Percentiles rank a stretch among this genome's conserved stretches.
phyloP scores from a whole-genome alignment of 2,329 filamentous ascomycete species.

The Gaeumannomyces tritici region DNA sequence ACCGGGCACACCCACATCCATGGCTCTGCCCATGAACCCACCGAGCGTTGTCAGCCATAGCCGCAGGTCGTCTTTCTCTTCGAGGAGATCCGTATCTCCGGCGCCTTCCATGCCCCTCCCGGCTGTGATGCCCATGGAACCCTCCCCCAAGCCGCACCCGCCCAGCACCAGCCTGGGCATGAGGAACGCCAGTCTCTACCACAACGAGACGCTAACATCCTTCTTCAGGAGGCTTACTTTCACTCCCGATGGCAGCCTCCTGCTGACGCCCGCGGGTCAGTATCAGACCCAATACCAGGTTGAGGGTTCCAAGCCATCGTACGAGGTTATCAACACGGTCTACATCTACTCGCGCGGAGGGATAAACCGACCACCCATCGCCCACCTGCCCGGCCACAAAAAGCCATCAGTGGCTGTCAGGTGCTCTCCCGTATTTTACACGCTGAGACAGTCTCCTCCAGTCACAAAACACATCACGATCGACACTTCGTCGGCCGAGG shows the following conservation, averaged over 20 bases:
- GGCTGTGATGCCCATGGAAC: conserved; percentile 87
- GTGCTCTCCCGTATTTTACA: conserved; percentile 87
- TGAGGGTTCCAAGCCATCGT: conserved; percentile 57
- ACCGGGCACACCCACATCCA: conserved; percentile 84
- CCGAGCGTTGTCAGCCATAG: conserved; percentile 83
- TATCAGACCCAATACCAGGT: conserved; percentile 71
- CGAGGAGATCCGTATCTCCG: conserved; percentile 79
- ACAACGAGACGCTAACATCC: conserved; percentile 92
- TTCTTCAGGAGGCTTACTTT: conserved; percentile 94
- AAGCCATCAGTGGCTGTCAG: conserved; percentile 94
- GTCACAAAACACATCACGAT: conserved; percentile 85
- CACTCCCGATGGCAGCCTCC: conserved; percentile 84
- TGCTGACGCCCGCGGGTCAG: conserved; percentile 91
- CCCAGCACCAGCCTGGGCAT: conserved; percentile 49
- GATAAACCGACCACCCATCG: conserved; percentile 91
- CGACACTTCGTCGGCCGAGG: conserved; percentile 82
- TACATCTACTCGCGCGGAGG: conserved; percentile 96
- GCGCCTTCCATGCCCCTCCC: conserved; percentile 89
- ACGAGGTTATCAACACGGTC: conserved; percentile 91
- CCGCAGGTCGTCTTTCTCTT: conserved; percentile 87
- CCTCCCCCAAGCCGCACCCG: conserved; percentile 70
- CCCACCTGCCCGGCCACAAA: conserved; percentile 92
- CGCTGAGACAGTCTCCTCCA: conserved; percentile 57
- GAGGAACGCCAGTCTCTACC: conserved; percentile 84
- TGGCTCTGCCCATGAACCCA: conserved; percentile 91